These are phyloP conservation scores for Prinsepia uniflora DNA, from an alignment of 306 rosid species.

Conservation along the genomic window DNA sequence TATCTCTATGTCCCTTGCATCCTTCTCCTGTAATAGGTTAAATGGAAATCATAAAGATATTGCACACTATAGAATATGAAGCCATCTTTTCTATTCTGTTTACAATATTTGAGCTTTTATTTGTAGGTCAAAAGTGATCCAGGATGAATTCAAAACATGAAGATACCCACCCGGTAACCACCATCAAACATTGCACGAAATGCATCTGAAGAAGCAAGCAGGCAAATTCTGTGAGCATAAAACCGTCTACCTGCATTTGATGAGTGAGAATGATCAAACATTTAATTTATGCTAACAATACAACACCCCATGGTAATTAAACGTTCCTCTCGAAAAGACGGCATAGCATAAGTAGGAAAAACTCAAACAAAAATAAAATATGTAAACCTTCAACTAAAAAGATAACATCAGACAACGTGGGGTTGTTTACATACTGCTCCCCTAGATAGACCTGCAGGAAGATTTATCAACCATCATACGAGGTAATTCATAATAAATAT, in stretches of 20 bases:
- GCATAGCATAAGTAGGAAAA: neutral
- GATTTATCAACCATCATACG: slow-evolving; percentile 17
- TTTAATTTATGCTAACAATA: slow-evolving; percentile 3
- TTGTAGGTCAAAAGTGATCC: neutral
- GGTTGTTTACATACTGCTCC: slow-evolving; percentile 80
- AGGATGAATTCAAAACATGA: neutral
- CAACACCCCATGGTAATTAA: neutral
- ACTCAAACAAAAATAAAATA: slow-evolving; percentile 13
- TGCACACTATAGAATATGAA: slow-evolving; percentile 1
- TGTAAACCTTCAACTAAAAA: slow-evolving; percentile 93
- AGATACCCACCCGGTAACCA: slow-evolving; percentile 84
- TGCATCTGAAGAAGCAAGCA: slow-evolving; percentile 95
- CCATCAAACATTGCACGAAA: slow-evolving; percentile 99
- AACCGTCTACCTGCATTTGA: slow-evolving; percentile 76
- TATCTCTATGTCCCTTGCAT: slow-evolving; percentile 96
- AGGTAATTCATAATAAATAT: slow-evolving; percentile 10
- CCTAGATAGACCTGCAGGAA: slow-evolving; percentile 89
- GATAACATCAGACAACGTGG: slow-evolving; percentile 81
- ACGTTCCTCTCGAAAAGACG: neutral
- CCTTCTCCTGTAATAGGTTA: slow-evolving; percentile 77
- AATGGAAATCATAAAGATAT: slow-evolving; percentile 9
- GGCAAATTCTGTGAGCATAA: slow-evolving; percentile 93
- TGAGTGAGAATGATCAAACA: slow-evolving; percentile 20
- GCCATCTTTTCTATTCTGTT: neutral
- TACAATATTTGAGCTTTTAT: neutral